Conservation (phyloP, 208 protist genomes). For the Wallacemonas sp. region DNA sequence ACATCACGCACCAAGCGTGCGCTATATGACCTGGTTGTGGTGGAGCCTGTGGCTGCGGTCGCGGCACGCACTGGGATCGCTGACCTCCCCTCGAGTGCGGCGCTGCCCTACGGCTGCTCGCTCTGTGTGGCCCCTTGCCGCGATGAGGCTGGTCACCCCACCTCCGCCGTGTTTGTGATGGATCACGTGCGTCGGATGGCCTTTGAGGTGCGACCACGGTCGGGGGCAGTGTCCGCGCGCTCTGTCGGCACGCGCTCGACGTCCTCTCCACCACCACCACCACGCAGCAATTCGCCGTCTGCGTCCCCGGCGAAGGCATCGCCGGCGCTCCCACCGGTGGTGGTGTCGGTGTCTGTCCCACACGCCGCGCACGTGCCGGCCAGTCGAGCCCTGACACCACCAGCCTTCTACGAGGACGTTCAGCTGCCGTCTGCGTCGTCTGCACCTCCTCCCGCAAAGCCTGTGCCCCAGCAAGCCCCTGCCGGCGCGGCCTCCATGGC, state of each 20-base stretch:
- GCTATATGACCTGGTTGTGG: neutral
- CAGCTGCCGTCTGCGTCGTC: neutral
- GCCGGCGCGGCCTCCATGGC: constrained; percentile 15
- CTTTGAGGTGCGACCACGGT: constrained; percentile 5
- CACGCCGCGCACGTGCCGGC: neutral
- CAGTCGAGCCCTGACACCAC: neutral
- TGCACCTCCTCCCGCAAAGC: neutral
- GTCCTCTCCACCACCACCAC: too few relatives aligned
- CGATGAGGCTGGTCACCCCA: neutral
- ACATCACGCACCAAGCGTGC: neutral
- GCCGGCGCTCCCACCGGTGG: too few relatives aligned
- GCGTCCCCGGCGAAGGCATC: too few relatives aligned
- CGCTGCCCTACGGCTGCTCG: constrained; percentile 9
- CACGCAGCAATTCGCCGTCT: too few relatives aligned
- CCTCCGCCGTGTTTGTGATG: constrained; percentile 4
- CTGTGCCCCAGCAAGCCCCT: neutral
- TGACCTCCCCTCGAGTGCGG: neutral
- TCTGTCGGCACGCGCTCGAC: too few relatives aligned
- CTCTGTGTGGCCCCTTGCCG: constrained; percentile 6
- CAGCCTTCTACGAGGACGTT: constrained; percentile 8
- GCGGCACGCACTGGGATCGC: neutral
- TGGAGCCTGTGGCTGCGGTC: neutral
- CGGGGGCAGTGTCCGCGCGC: neutral
- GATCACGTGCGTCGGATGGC: constrained; percentile 10
- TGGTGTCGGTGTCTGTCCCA: too few relatives aligned